phyloP scores from a whole-genome alignment of 441 rosid genomes.

The Mallotus repandus region DNA sequence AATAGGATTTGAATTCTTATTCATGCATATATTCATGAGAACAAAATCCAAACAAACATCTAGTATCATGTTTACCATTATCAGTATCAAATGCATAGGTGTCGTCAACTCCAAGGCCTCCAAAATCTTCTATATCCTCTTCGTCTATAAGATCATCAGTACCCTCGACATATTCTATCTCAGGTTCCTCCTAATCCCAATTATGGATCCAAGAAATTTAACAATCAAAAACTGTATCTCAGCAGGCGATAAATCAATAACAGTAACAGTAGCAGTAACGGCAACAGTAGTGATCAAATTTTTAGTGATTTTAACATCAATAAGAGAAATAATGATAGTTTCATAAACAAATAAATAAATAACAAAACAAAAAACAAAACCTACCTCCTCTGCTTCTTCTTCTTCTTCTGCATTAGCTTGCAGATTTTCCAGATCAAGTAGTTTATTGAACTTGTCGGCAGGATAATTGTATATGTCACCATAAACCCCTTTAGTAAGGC shows the following conservation, averaged over 20 bases:
- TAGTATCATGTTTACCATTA: slow-evolving; percentile 31
- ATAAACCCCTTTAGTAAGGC: slow-evolving; percentile 63
- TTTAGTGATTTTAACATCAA: not conserved
- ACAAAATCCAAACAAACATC: not conserved
- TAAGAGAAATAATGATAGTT: no score
- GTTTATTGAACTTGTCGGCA: slow-evolving; percentile 33
- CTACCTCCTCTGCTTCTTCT: slow-evolving; percentile 35
- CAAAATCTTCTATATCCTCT: slow-evolving; percentile 66
- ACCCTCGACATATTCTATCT: slow-evolving; percentile 66
- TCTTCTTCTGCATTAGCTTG: slow-evolving; percentile 32
- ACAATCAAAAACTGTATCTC: not conserved
- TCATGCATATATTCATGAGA: no score
- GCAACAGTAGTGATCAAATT: no score
- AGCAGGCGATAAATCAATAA: no score
- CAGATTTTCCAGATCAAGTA: slow-evolving; percentile 46
- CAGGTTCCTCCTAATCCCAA: slow-evolving; percentile 44
- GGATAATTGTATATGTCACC: slow-evolving; percentile 67
- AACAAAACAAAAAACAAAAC: slow-evolving; percentile 25
- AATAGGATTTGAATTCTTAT: not conserved
- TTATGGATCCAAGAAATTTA: not conserved
- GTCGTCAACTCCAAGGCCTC: slow-evolving; percentile 33
- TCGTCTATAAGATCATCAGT: slow-evolving; percentile 68
- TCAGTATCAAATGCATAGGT: slow-evolving; percentile 22
- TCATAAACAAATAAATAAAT: not conserved
- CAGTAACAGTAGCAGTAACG: no score